phyloP scores from a whole-genome alignment of 495 filamentous ascomycete genomes.

The Evansstolkia leycettana region DNA sequence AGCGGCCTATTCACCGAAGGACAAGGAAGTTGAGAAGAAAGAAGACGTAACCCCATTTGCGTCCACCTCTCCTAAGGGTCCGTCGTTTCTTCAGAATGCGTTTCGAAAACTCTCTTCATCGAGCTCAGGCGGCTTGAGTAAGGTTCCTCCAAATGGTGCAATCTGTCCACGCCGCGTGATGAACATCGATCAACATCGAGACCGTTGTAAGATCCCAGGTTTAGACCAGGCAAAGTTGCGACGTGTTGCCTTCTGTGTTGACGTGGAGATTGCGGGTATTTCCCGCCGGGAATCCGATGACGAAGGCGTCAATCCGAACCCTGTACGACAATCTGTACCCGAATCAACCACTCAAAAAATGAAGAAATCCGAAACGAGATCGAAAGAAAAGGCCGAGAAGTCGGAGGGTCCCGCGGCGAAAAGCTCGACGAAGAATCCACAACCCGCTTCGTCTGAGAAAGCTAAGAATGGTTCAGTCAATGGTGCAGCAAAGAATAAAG shows the following conservation, averaged over 20 bases:
- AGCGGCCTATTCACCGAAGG: constrained; percentile 43
- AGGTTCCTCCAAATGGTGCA: constrained; percentile 38
- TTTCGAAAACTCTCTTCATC: constrained; percentile 72
- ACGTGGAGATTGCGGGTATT: constrained; percentile 86
- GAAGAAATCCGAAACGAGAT: constrained; percentile 45
- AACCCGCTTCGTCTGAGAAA: constrained; percentile 45
- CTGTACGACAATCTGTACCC: constrained; percentile 13
- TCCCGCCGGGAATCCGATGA: constrained; percentile 34
- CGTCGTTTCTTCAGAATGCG: constrained; percentile 70
- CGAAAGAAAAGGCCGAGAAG: constrained; percentile 38
- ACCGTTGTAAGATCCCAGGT: constrained; percentile 68
- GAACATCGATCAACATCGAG: constrained; percentile 71
- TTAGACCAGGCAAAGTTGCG: constrained; percentile 70
- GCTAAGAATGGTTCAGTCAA: constrained; percentile 18
- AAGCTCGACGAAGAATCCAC: constrained; percentile 51
- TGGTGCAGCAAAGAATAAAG: constrained; percentile 13
- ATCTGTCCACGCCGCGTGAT: constrained; percentile 65
- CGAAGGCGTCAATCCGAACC: constrained; percentile 17
- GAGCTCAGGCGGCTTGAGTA: constrained; percentile 35
- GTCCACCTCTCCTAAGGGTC: constrained; percentile 54
- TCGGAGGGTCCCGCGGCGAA: constrained; percentile 44
- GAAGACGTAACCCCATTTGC: constrained; percentile 47
- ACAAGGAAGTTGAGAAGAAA: constrained; percentile 40
- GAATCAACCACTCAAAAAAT: constrained; percentile 29
- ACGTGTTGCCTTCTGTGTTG: constrained; percentile 87